Evolutionary conservation across 2,329 filamentous ascomycete species (phyloP).

Genomic region (Hymenoscyphus salicellus): DNA sequence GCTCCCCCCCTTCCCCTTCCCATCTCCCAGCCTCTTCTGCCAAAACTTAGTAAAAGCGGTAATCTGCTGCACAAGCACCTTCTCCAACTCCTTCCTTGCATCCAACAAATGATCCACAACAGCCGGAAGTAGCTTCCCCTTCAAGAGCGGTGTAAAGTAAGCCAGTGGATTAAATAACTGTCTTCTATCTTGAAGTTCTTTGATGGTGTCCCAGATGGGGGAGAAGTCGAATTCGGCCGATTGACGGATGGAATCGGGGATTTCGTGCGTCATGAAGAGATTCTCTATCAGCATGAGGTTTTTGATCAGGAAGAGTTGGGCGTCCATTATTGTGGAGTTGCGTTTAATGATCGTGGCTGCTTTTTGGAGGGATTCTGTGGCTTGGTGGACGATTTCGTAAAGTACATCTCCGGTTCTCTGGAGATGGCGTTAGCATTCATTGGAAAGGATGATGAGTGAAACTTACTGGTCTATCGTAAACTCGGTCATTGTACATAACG

Average conservation of each 20-base stretch:
- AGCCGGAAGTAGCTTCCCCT: slow-evolving; percentile 36
- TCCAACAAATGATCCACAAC: slow-evolving; percentile 48
- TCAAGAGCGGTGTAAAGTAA: slow-evolving; percentile 43
- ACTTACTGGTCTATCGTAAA: slow-evolving; percentile 35
- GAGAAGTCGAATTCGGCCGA: slow-evolving; percentile 57
- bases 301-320: slow-evolving; percentile 89
- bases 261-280: slow-evolving; percentile 92
- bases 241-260: slow-evolving; percentile 62
- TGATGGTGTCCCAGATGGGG: slow-evolving; percentile 62
- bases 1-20: slow-evolving; percentile 45
- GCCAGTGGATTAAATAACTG: slow-evolving; percentile 55
- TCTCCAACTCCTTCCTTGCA: slow-evolving; percentile 63
- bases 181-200: slow-evolving; percentile 42
- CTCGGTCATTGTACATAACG: slow-evolving; percentile 53
- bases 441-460: not conserved
- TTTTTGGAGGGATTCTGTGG: slow-evolving; percentile 75
- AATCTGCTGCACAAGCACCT: slow-evolving; percentile 60
- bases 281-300: slow-evolving; percentile 95
- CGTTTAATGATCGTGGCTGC: slow-evolving; percentile 70
- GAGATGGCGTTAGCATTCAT: slow-evolving; percentile 18
- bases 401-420: slow-evolving; percentile 53
- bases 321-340: slow-evolving; percentile 63
- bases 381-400: slow-evolving; percentile 84
- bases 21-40: slow-evolving; percentile 48
- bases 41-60: slow-evolving; percentile 62